Percentiles rank a stretch among this genome's conserved stretches.
Evolutionary conservation across 1,284 basidiomycete genomes (phyloP).

Genomic region (Clitocybe nebularis): DNA sequence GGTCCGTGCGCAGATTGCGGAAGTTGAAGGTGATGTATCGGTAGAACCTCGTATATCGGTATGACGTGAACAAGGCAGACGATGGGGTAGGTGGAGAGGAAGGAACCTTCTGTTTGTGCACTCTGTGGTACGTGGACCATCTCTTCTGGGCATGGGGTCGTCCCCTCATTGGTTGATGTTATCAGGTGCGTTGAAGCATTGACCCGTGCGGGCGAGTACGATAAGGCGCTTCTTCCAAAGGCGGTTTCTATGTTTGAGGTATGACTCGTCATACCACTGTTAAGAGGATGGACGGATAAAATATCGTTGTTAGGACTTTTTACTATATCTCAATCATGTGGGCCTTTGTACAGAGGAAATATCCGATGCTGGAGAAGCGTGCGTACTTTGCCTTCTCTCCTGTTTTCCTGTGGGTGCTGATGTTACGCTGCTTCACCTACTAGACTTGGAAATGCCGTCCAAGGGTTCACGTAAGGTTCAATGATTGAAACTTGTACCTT

Average conservation of each 20-base stretch:
- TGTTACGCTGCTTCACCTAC: neutral
- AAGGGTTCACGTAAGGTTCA: slow-evolving; percentile 72
- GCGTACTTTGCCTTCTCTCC: slow-evolving; percentile 20
- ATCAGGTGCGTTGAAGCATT: slow-evolving; percentile 83
- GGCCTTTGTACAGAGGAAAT: slow-evolving; percentile 85
- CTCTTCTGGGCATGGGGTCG: too few species aligned
- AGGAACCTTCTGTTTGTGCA: slow-evolving; percentile 81
- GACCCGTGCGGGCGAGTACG: slow-evolving; percentile 78
- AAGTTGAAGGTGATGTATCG: neutral
- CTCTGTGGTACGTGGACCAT: slow-evolving; percentile 60
- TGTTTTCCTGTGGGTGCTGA: neutral
- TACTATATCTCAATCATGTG: slow-evolving; percentile 82
- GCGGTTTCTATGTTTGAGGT: slow-evolving; percentile 85
- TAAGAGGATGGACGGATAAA: neutral
- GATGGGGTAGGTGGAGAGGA: slow-evolving; percentile 94
- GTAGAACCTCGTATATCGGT: slow-evolving; percentile 72
- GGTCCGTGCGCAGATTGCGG: too few species aligned
- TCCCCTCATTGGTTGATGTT: too few species aligned
- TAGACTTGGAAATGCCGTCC: slow-evolving; percentile 80
- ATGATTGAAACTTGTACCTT: slow-evolving; percentile 1
- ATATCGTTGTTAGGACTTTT: slow-evolving; percentile 50
- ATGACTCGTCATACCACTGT: slow-evolving; percentile 19
- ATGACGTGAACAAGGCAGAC: slow-evolving; percentile 76
- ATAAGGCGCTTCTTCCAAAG: slow-evolving; percentile 59
- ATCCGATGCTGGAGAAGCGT: slow-evolving; percentile 76